Evolutionary conservation across 306 rosid species (phyloP).

Genomic region (Trifolium repens): DNA sequence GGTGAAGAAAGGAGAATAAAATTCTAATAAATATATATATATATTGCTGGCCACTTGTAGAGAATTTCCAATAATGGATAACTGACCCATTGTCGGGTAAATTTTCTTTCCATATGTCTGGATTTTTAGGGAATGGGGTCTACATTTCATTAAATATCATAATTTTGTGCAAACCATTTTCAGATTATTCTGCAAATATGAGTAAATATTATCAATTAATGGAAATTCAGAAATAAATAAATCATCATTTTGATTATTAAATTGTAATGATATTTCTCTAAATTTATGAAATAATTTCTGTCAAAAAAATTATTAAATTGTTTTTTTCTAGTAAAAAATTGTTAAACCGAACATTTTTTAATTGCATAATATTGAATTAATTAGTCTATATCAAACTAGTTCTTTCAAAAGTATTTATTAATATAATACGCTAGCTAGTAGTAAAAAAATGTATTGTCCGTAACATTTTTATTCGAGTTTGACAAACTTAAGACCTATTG

Average conservation of each 20-base stretch:
- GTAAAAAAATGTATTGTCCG: too few species aligned
- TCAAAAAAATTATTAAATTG: too few species aligned
- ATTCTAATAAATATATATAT: conserved; percentile 30
- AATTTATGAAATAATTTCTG: too few species aligned
- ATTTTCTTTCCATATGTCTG: conserved; percentile 55
- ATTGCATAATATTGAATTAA: too few species aligned
- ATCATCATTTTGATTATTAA: background rate
- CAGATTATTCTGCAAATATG: conserved; percentile 43
- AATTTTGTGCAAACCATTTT: conserved; percentile 42
- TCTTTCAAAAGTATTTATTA: too few species aligned
- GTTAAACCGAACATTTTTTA: too few species aligned
- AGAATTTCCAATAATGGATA: conserved; percentile 61
- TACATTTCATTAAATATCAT: conserved; percentile 43
- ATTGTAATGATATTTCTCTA: too few species aligned
- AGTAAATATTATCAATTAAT: conserved; percentile 34
- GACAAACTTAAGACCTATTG: too few species aligned
- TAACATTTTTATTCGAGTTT: too few species aligned
- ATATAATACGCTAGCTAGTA: too few species aligned
- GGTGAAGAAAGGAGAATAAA: conserved; percentile 44
- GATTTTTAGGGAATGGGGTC: conserved; percentile 54
- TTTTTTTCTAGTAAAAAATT: too few species aligned
- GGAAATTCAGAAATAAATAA: conserved; percentile 19
- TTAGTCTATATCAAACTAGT: too few species aligned
- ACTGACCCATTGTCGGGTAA: conserved; percentile 54
- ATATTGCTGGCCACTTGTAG: conserved; percentile 46